Percentiles rank a stretch among this genome's conserved stretches.
These are phyloP conservation scores for Macrocystidia cucumis DNA, from an alignment of 1,284 basidiomycete species.

Conservation along the genomic window DNA sequence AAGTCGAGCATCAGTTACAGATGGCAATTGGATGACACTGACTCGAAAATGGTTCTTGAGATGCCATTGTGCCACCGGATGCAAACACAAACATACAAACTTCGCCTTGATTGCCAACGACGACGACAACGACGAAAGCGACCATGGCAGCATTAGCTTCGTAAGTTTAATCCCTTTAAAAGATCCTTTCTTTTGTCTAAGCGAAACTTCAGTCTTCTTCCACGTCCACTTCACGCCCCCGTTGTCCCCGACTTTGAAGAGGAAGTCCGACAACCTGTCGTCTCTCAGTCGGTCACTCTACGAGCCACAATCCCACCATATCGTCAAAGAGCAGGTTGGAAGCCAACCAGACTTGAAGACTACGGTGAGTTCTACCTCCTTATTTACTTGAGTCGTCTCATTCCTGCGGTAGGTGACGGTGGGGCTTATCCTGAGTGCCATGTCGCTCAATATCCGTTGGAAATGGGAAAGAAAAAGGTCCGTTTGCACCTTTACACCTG, in stretches of 20 bases:
- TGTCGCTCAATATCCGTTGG: conserved; percentile 93
- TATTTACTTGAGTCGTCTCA: conserved; percentile 7
- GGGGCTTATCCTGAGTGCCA: conserved; percentile 97
- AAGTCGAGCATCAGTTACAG: too few species aligned
- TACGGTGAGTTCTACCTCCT: conserved; percentile 52
- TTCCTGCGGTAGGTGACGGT: conserved; percentile 61
- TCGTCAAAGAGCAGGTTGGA: conserved; percentile 84
- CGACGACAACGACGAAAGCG: conserved; percentile 3
- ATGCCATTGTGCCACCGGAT: background rate
- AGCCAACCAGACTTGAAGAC: conserved; percentile 74
- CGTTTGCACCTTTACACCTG: conserved; percentile 15
- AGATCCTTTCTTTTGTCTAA: conserved; percentile 4
- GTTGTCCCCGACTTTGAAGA: conserved; percentile 56
- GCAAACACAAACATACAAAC: background rate
- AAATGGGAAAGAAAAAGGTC: conserved; percentile 93
- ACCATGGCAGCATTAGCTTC: conserved; percentile 37
- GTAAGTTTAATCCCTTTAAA: conserved; percentile 27
- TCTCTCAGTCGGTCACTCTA: conserved; percentile 33
- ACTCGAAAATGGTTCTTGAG: too few species aligned
- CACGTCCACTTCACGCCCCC: conserved; percentile 54
- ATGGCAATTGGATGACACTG: too few species aligned
- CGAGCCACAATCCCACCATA: conserved; percentile 68
- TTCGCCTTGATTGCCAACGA: conserved; percentile 4
- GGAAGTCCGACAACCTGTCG: conserved; percentile 21
- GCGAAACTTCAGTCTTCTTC: conserved; percentile 41